phyloP scores from a whole-genome alignment of 2,329 filamentous ascomycete genomes.

The Elsinoe fawcettii region DNA sequence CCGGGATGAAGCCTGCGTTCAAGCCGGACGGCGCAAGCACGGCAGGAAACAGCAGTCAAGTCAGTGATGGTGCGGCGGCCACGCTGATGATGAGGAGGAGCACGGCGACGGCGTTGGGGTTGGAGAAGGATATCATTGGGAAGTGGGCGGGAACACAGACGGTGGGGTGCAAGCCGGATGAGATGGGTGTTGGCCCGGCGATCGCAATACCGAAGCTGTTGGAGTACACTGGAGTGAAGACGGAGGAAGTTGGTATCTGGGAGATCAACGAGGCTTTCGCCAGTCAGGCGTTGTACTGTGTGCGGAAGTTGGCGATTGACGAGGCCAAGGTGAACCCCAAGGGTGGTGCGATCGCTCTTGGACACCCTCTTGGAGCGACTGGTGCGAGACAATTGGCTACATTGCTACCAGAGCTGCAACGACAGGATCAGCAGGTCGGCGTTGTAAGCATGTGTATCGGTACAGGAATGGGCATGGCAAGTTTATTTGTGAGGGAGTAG shows the following conservation, averaged over 20 bases:
- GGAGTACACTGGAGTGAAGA: conserved; percentile 56
- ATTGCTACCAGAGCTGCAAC: conserved; percentile 59
- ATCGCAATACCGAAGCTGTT: conserved; percentile 78
- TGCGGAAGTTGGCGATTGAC: conserved; percentile 62
- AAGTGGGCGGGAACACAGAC: conserved; percentile 73
- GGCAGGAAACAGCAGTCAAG: conserved; percentile 77
- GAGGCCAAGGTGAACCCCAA: conserved; percentile 76
- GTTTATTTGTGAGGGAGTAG: conserved; percentile 43
- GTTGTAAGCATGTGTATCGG: conserved; percentile 80
- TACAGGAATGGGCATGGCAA: conserved; percentile 47
- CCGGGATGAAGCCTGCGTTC: conserved; percentile 80
- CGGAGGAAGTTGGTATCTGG: conserved; percentile 71
- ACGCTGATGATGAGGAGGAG: conserved; percentile 77
- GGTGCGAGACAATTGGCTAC: conserved; percentile 74
- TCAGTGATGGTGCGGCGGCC: conserved; percentile 81
- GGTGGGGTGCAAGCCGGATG: conserved; percentile 73
- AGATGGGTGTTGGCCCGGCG: conserved; percentile 90
- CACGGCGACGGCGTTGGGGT: conserved; percentile 65
- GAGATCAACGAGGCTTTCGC: conserved; percentile 84
- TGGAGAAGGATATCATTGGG: conserved; percentile 63
- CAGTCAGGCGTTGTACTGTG: conserved; percentile 59
- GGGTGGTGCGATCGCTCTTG: conserved; percentile 88
- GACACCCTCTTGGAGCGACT: conserved; percentile 84
- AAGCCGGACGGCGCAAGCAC: conserved; percentile 66
- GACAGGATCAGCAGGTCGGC: conserved; percentile 64